These are phyloP conservation scores for Neofusicoccum sp. DNA, from an alignment of 2,329 filamentous ascomycete species.

Conservation along the genomic window DNA sequence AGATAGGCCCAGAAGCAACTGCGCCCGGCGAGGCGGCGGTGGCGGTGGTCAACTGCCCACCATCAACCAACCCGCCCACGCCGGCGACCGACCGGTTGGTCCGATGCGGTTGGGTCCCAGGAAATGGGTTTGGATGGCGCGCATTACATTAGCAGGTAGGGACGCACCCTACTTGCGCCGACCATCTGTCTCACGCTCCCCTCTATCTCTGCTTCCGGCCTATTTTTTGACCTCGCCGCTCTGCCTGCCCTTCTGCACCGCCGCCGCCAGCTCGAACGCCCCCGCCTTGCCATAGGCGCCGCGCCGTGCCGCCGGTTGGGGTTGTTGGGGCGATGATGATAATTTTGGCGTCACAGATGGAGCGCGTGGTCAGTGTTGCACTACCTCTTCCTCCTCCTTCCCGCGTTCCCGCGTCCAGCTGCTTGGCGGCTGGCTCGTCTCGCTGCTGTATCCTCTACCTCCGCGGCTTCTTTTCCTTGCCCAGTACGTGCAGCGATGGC, in stretches of 20 bases:
- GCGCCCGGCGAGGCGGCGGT: neutral
- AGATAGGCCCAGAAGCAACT: neutral
- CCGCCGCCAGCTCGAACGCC: neutral
- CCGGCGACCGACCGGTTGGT: neutral
- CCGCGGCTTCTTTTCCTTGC: neutral
- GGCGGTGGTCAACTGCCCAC: slow-evolving; percentile 5
- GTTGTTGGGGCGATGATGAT: neutral
- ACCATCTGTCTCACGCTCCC: slow-evolving; percentile 1
- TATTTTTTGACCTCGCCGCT: neutral
- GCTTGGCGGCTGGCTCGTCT: neutral
- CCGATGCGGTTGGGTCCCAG: neutral
- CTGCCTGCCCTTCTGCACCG: neutral
- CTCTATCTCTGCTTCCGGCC: neutral
- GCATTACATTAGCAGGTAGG: slow-evolving; percentile 6
- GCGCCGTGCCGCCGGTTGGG: too few relatives aligned
- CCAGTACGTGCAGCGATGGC: slow-evolving; percentile 12
- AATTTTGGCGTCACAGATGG: neutral
- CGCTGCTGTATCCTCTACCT: slow-evolving; percentile 6
- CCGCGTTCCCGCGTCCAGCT: neutral
- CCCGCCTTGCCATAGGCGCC: neutral
- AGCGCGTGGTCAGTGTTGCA: slow-evolving; percentile 11
- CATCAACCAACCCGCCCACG: neutral
- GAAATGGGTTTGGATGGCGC: neutral
- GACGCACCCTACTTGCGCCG: slow-evolving; percentile 14
- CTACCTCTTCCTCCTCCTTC: slow-evolving; percentile 8